Conservation (phyloP, 345 rosid species). For the Corymbia maculata region DNA sequence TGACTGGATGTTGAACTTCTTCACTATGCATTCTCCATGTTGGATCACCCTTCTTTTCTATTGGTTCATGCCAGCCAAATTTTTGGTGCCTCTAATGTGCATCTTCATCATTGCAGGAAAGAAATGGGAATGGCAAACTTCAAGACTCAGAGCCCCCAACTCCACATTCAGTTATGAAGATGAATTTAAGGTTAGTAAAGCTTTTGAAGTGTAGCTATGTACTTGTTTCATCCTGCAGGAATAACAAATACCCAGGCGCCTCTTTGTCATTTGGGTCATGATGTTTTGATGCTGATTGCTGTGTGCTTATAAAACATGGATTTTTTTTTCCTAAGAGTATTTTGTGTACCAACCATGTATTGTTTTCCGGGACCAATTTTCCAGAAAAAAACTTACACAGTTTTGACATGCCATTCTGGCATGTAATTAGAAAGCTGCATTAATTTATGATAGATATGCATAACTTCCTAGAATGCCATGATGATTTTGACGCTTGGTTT, state of each 20-base stretch:
- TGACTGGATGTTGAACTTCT: neutral
- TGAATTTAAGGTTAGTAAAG: conserved; percentile 61
- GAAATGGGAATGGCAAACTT: conserved; percentile 67
- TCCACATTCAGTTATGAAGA: conserved; percentile 77
- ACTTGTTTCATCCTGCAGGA: neutral
- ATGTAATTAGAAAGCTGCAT: neutral
- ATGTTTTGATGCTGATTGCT: neutral
- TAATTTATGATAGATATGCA: neutral
- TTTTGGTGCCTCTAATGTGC: neutral
- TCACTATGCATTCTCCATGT: neutral
- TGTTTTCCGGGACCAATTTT: neutral
- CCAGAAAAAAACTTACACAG: neutral
- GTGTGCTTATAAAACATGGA: neutral
- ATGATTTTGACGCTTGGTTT: neutral
- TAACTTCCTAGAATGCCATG: neutral
- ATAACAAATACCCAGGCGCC: neutral
- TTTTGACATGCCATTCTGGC: neutral
- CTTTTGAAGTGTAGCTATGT: neutral
- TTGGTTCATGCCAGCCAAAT: neutral
- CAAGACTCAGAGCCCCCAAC: conserved; percentile 97
- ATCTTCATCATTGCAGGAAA: conserved; percentile 48
- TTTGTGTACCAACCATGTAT: neutral
- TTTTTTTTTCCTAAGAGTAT: neutral
- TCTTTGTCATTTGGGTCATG: neutral
- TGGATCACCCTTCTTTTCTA: neutral